These are phyloP conservation scores for Solanum rostratum DNA, from an alignment of 257 asterid genomes.

Conservation along the genomic window DNA sequence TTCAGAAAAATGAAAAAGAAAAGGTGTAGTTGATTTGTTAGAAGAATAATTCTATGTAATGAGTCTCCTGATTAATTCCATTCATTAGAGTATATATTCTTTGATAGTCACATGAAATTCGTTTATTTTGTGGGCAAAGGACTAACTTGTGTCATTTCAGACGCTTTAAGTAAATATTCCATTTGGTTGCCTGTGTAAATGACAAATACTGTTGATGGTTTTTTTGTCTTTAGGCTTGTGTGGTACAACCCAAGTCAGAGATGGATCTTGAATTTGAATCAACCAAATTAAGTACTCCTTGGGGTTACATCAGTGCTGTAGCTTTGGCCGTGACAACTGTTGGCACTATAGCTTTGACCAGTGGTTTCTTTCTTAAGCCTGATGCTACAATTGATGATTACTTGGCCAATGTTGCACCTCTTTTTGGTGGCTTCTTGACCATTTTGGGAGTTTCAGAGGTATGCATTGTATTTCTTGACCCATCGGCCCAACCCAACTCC, in stretches of 20 bases:
- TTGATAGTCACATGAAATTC: neutral
- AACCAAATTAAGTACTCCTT: constrained; percentile 53
- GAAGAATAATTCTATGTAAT: neutral
- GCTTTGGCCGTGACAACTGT: constrained; percentile 61
- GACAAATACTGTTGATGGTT: neutral
- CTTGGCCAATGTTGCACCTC: constrained; percentile 52
- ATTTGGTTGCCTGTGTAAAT: neutral
- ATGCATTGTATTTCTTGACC: constrained; percentile 4
- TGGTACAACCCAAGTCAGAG: constrained; percentile 87
- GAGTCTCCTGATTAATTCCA: neutral
- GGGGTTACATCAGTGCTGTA: constrained; percentile 73
- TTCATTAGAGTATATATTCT: neutral
- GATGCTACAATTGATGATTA: constrained; percentile 68
- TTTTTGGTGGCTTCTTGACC: constrained; percentile 85
- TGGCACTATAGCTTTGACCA: constrained; percentile 75
- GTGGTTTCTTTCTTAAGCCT: constrained; percentile 86
- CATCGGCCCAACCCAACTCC: too few species aligned
- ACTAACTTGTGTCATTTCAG: neutral
- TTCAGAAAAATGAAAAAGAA: neutral
- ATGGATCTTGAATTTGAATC: constrained; percentile 78
- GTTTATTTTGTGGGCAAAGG: neutral
- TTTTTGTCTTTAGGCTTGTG: constrained; percentile 53
- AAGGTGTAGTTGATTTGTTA: neutral
- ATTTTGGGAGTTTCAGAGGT: constrained; percentile 92
- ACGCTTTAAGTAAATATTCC: constrained; percentile 2